Percentiles rank a stretch among this genome's conserved stretches.
Evolutionary conservation across 1,284 basidiomycete species (phyloP).

Genomic region (Tylopilus orsonianus): DNA sequence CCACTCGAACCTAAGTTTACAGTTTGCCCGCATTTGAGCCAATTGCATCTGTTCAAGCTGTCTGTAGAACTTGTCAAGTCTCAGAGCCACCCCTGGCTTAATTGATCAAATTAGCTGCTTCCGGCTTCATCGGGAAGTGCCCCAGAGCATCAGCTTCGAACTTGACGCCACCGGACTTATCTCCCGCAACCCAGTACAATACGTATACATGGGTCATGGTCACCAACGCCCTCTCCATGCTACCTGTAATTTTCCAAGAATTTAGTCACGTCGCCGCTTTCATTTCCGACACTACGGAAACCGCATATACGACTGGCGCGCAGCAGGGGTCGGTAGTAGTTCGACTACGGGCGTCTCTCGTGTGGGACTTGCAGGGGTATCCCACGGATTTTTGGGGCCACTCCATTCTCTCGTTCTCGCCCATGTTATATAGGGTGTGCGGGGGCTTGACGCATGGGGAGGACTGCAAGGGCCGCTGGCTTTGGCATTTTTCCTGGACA

Average conservation of each 20-base stretch:
- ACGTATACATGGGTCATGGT: background rate
- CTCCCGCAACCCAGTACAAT: background rate
- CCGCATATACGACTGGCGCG: conserved; percentile 1
- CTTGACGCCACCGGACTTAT: background rate
- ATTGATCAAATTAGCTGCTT: background rate
- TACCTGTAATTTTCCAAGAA: conserved; percentile 1
- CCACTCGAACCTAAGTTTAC: conserved; percentile 7
- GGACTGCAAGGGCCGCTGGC: conserved; percentile 23
- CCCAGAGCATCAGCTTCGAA: background rate
- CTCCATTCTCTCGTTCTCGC: conserved; percentile 10
- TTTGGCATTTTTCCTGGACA: conserved; percentile 19
- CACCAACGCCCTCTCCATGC: background rate
- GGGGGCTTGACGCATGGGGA: conserved; percentile 24
- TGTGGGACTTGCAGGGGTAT: conserved; percentile 19
- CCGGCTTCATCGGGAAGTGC: conserved; percentile 1
- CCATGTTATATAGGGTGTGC: conserved; percentile 16
- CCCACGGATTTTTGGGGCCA: conserved; percentile 5
- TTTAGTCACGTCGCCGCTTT: conserved; percentile 11
- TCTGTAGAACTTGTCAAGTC: background rate
- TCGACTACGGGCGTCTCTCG: conserved; percentile 2
- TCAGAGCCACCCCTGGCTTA: background rate
- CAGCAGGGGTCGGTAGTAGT: conserved; percentile 3
- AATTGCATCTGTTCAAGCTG: background rate
- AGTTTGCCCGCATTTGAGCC: background rate
- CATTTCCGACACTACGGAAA: conserved; percentile 25